Evolutionary conservation across 2,329 filamentous ascomycete species (phyloP).

Genomic region (Cladosporium sp.): DNA sequence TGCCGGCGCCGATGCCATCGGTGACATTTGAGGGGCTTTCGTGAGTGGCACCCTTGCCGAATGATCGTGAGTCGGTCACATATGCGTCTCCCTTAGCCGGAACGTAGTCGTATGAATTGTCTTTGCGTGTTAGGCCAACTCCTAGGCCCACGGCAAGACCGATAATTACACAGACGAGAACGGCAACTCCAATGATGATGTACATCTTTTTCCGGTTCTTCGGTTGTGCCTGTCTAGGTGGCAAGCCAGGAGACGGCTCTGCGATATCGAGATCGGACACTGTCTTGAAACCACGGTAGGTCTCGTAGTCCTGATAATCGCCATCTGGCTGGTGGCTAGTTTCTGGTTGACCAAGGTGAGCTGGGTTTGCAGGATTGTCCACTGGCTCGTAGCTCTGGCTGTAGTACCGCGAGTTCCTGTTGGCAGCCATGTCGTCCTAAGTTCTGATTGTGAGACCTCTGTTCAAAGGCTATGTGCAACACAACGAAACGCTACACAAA

Average conservation of each 20-base stretch:
- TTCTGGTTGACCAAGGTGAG: constrained; percentile 1
- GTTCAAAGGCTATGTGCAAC: background rate
- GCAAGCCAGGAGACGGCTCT: background rate
- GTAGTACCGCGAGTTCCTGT: constrained; percentile 20
- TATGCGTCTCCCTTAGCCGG: constrained; percentile 15
- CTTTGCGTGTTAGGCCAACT: constrained; percentile 6
- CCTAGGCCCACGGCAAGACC: constrained; percentile 16
- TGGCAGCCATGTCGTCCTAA: constrained; percentile 10
- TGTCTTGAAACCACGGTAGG: constrained; percentile 14
- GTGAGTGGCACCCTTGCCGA: constrained; percentile 31
- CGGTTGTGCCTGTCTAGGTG: background rate
- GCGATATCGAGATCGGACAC: constrained; percentile 15
- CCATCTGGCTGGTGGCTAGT: constrained; percentile 5
- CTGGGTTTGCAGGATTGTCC: constrained; percentile 16
- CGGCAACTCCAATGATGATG: constrained; percentile 1
- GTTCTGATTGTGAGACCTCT: background rate
- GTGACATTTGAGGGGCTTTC: constrained; percentile 24
- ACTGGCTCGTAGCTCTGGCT: constrained; percentile 18
- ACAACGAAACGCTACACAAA: constrained; percentile 10
- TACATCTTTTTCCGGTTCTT: background rate
- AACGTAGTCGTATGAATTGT: constrained; percentile 3
- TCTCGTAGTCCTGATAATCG: constrained; percentile 16
- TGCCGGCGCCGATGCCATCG: constrained; percentile 28
- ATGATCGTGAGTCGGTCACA: constrained; percentile 34
- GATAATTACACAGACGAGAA: constrained; percentile 3